Conservation (phyloP, 2,329 filamentous ascomycete genomes). For the Monosporascus sp. region DNA sequence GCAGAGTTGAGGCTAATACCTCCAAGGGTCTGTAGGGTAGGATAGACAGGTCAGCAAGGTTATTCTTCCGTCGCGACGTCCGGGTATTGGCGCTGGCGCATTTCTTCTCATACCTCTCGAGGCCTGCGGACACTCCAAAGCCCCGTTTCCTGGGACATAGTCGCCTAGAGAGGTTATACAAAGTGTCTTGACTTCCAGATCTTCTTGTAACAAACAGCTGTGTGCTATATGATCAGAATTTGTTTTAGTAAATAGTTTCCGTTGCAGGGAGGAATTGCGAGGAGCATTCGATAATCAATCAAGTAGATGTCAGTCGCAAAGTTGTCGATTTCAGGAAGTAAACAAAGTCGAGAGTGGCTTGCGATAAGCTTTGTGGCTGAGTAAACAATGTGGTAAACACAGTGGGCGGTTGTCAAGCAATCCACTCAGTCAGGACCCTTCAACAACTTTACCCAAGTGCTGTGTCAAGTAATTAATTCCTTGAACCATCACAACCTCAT, state of each 20-base stretch:
- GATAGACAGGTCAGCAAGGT: slow-evolving; percentile 7
- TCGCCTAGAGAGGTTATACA: slow-evolving; percentile 17
- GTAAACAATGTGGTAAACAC: not conserved
- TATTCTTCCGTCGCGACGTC: slow-evolving; percentile 7
- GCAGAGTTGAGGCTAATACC: slow-evolving; percentile 76
- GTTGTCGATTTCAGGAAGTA: not conserved
- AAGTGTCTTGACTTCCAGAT: not conserved
- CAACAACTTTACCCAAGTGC: too few species aligned
- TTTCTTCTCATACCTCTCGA: slow-evolving; percentile 65
- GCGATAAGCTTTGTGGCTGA: not conserved
- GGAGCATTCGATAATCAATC: not conserved
- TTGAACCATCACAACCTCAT: not conserved
- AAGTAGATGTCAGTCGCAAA: not conserved
- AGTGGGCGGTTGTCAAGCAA: too few species aligned
- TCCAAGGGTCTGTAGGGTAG: slow-evolving; percentile 66
- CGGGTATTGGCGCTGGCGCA: slow-evolving; percentile 5
- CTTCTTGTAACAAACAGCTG: slow-evolving; percentile 7
- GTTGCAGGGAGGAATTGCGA: not conserved
- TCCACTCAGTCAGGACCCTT: too few species aligned
- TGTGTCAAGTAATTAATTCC: not conserved
- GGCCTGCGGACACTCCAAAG: slow-evolving; percentile 89
- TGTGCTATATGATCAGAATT: not conserved
- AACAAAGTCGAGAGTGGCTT: not conserved
- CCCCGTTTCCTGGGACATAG: slow-evolving; percentile 81
- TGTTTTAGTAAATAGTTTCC: not conserved